Percentiles rank a stretch among this genome's conserved stretches.
Evolutionary conservation across 2,329 filamentous ascomycete species (phyloP).

Genomic region (Cadophora malorum): DNA sequence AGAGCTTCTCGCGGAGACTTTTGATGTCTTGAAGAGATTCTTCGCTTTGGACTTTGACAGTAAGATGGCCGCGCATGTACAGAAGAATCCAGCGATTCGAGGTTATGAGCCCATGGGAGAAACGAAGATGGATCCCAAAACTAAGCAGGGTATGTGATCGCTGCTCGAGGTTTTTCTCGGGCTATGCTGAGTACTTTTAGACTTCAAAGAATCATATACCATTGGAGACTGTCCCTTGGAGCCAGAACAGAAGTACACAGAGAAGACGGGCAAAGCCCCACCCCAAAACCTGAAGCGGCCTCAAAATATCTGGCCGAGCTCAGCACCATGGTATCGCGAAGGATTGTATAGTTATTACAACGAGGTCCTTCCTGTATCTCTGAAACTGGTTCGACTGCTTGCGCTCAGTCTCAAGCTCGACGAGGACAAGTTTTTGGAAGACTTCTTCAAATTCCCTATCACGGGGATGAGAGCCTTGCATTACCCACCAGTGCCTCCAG

Average conservation of each 20-base stretch:
- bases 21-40: constrained; percentile 18
- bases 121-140: constrained; percentile 19
- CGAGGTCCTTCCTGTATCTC: constrained; percentile 17
- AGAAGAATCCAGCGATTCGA: constrained; percentile 25
- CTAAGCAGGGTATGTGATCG: constrained; percentile 6
- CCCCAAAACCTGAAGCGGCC: constrained; percentile 14
- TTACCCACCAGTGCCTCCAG: constrained; percentile 20
- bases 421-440: constrained; percentile 10
- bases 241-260: constrained; percentile 18
- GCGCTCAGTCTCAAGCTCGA: constrained; percentile 19
- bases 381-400: constrained; percentile 20
- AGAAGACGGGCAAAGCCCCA: constrained; percentile 20
- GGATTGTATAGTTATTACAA: constrained; percentile 26
- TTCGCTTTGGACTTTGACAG: constrained; percentile 16
- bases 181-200: neutral
- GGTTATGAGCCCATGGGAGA: constrained; percentile 25
- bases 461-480: constrained; percentile 24
- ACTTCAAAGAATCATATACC: constrained; percentile 22
- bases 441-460: constrained; percentile 25
- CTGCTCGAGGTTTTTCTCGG: neutral
- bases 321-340: constrained; percentile 22
- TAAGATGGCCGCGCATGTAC: constrained; percentile 26
- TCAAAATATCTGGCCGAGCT: constrained; percentile 25
- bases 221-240: constrained; percentile 25
- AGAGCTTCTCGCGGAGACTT: constrained; percentile 14